phyloP scores from a whole-genome alignment of 1,139 yeast species.

The Suhomyces chickasaworum region DNA sequence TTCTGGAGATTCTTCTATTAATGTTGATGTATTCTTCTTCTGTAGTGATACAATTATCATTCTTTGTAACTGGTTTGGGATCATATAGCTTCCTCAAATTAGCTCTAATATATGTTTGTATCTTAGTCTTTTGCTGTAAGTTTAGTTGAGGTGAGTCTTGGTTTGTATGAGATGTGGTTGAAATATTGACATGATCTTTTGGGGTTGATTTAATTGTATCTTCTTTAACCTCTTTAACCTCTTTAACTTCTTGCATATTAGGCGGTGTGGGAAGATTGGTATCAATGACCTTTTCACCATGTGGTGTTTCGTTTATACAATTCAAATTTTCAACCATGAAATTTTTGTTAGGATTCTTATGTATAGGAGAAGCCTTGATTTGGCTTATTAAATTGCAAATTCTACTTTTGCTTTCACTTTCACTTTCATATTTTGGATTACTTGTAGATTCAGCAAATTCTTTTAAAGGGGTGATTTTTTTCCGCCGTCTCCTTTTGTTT shows the following conservation, averaged over 20 bases:
- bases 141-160: constrained; percentile 26
- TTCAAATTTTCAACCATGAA: not conserved
- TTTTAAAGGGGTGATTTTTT: constrained; percentile 23
- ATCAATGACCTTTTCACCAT: not conserved
- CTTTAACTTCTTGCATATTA: not conserved
- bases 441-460: constrained; percentile 5
- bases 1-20: constrained; percentile 43
- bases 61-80: constrained; percentile 22
- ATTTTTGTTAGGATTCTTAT: not conserved
- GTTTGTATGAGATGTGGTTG: not conserved
- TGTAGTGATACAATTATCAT: constrained; percentile 18
- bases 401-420: constrained; percentile 12
- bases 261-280: not conserved
- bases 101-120: constrained; percentile 56
- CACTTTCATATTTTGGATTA: constrained; percentile 6
- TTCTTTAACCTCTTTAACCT: too few species aligned
- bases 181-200: not conserved
- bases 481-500: constrained; percentile 27
- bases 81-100: constrained; percentile 52
- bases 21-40: constrained; percentile 40
- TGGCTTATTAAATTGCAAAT: constrained; percentile 28
- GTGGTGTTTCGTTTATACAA: not conserved
- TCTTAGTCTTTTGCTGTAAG: constrained; percentile 47
- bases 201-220: not conserved
- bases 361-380: constrained; percentile 21